Evolutionary conservation across 768 basidiomycete genomes (phyloP).

Genomic region (Suillus discolor): DNA sequence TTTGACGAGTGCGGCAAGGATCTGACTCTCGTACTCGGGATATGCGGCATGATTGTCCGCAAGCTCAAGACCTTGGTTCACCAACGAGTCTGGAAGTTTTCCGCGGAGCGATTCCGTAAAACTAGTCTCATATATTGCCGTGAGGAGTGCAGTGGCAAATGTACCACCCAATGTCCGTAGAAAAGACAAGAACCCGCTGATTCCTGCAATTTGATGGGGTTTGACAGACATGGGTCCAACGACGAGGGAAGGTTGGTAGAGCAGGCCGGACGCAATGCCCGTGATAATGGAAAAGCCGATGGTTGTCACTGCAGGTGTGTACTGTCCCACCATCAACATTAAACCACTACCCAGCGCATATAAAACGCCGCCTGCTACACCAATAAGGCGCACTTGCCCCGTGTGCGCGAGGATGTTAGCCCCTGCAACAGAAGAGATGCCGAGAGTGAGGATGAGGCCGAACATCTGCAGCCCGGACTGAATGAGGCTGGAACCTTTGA

Average conservation of each 20-base stretch:
- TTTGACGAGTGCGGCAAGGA: slow-evolving; percentile 33
- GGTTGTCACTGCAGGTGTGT: slow-evolving; percentile 27
- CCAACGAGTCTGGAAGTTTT: slow-evolving; percentile 29
- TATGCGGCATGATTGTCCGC: slow-evolving; percentile 32
- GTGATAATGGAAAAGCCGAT: slow-evolving; percentile 36
- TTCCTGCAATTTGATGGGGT: slow-evolving; percentile 35
- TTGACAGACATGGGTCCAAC: slow-evolving; percentile 39
- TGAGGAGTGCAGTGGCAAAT: slow-evolving; percentile 38
- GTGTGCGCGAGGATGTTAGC: slow-evolving; percentile 36
- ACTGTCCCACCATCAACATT: slow-evolving; percentile 35
- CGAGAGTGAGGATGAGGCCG: slow-evolving; percentile 35
- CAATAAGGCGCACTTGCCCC: slow-evolving; percentile 34
- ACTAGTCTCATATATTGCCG: slow-evolving; percentile 34
- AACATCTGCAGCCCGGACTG: slow-evolving; percentile 38
- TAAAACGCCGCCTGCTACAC: slow-evolving; percentile 30
- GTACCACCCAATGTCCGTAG: slow-evolving; percentile 37
- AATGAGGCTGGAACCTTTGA: slow-evolving; percentile 35
- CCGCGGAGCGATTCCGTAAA: slow-evolving; percentile 34
- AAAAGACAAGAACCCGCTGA: slow-evolving; percentile 38
- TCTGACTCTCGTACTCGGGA: slow-evolving; percentile 36
- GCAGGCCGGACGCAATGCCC: slow-evolving; percentile 33
- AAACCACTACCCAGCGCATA: slow-evolving; percentile 36
- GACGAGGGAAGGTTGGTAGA: slow-evolving; percentile 38
- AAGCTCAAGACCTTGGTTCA: slow-evolving; percentile 32
- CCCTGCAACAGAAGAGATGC: slow-evolving; percentile 36